phyloP scores from a whole-genome alignment of 2,329 filamentous ascomycete species.

The Phaeosphaeriaceae sp. region DNA sequence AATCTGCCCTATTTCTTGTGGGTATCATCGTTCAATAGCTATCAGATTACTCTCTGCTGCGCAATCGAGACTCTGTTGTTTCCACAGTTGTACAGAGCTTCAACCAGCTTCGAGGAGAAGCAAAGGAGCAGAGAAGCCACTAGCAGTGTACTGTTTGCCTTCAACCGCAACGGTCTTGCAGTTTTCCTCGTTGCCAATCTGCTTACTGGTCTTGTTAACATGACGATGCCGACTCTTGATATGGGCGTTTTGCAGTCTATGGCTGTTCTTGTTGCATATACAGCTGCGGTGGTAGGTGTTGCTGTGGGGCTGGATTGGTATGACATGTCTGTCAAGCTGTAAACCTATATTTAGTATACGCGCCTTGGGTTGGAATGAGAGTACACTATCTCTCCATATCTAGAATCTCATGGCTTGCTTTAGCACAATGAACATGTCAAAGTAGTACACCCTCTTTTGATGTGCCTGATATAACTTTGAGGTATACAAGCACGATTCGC shows the following conservation, averaged over 20 bases:
- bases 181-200: constrained; percentile 89
- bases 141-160: constrained; percentile 79
- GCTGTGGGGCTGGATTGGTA: constrained; percentile 71
- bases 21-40: constrained; percentile 88
- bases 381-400: no score
- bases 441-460: no score
- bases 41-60: constrained; percentile 81
- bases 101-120: constrained; percentile 61
- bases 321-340: constrained; percentile 75
- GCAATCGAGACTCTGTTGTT: constrained; percentile 80
- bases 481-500: no score
- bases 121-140: constrained; percentile 73
- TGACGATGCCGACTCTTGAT: constrained; percentile 83
- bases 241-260: constrained; percentile 70
- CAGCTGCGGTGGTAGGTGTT: constrained; percentile 67
- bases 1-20: constrained; percentile 94
- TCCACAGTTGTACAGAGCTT: constrained; percentile 69
- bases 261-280: constrained; percentile 77
- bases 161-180: constrained; percentile 85
- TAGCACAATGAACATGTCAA: no score
- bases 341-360: constrained; percentile 17
- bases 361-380: no score
- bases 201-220: constrained; percentile 85
- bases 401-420: not conserved
- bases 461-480: no score